Base-by-base conservation (phyloP, 1,139 yeast genomes). In the Lipomyces yarrowii region DNA sequence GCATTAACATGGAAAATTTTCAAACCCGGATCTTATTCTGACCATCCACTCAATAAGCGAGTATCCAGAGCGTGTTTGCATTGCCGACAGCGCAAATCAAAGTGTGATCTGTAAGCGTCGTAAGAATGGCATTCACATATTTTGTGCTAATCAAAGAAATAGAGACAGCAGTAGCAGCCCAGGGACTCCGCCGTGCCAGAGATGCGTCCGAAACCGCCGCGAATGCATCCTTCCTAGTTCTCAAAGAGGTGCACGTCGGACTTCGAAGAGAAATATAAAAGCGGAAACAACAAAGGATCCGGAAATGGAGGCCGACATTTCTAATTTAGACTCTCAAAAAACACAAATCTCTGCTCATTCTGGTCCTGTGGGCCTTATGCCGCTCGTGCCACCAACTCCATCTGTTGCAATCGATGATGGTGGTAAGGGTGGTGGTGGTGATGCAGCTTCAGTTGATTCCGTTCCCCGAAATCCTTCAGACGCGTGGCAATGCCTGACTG, bases 81-180 rank as follows among this genome's bases (percentile, higher is more conserved):
- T 10, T 35, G 39, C 39, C 39, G 39, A 35, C 39, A 35, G 15
- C 39, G 39, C 39, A 13, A 35, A 26, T 13, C 39, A 35, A 35
- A 35, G 8, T 35, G 39, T 35, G 39, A 35, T 35, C 39, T 3
- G 15, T 35, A 35, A 35, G 11, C 8, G 2, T 26, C 4, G 30
- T 26, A 26, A 26, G 30, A 26, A 26, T 26, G 30, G 4, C 30
- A 26, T 26, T 35, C 7, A 65, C 66, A 15, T 68, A 76, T 30
- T 88, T 21, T 23, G 15, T 11, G 54, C 84, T 7, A 51, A 15
- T 51, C 30, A 26, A 51, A 21, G 54, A 23, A 51, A 51, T 51
- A 51, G 54, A 11, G 54, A 15, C 32, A 51, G 8, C 54, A 51
- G 54, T 51, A 15, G 15, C 54, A 35, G 8, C 39, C 15, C 15